Base-by-base conservation (phyloP, 257 asterid species). In the Orobanche coerulescens region DNA sequence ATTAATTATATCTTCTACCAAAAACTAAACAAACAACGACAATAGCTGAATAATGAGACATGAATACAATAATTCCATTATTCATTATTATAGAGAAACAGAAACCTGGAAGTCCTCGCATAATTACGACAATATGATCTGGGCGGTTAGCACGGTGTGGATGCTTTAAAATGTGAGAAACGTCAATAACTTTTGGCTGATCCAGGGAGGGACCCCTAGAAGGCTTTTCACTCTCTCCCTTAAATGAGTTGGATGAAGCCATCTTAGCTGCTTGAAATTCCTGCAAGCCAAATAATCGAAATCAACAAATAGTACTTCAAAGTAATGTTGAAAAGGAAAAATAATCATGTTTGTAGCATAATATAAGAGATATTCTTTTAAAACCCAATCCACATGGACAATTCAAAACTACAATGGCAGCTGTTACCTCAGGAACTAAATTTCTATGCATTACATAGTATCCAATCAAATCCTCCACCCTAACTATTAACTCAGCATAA, bases 41-140 rank as follows among this genome's bases (percentile, higher is more conserved):
- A 42, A 54, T 11, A 40, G 22, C 37, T 34, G 46, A 55, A 14
- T 52, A 42, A 30, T 13, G 69, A 44, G 39, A 48, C 40, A 30
- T n/a, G 49, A 48, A 50, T 28, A 20, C 1, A 67, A 11, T 22
- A 18, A 14, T 56, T 22, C 58, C 26, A 57, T 30, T 46, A 31
- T 44, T 26, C 28, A 63, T 13, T 37, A 46, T 40, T 30, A 40
- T 26, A 16, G 20, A 24, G 31, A 46, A 40, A 16, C 16, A 48
- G 58, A 28, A 43, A 93, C 98, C 98, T 80, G 98, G 95, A 76
- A 93, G 97, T 65, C 98, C 98, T 58, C 97, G 89, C 62, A 89
- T 79, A 57, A 93, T 84, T 50, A 93, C 43, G 58, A 86, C 98
- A 40, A 93, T 79, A 70, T 83, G 95, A 80, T 84, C 97, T 20